phyloP scores from a whole-genome alignment of 345 rosid genomes.

The Euphorbia tirucalli region DNA sequence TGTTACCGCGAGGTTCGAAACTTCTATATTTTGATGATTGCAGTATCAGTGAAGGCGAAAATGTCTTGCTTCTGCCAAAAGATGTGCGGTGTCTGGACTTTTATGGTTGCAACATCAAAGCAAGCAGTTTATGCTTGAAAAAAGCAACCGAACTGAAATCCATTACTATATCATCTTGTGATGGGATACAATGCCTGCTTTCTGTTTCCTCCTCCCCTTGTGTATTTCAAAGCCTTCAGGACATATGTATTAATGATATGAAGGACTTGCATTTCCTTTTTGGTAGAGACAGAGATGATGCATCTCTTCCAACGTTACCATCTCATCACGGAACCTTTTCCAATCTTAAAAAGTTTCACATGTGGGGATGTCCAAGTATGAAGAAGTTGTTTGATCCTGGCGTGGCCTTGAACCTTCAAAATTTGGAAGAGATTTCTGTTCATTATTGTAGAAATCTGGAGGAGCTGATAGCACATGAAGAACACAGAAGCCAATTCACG shows the following conservation, averaged over 20 bases:
- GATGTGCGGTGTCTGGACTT: neutral
- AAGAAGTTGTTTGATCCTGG: slow-evolving; percentile 16
- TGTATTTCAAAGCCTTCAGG: slow-evolving; percentile 1
- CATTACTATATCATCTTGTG: neutral
- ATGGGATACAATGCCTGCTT: neutral
- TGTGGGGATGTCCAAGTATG: neutral
- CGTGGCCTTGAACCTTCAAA: slow-evolving; percentile 16
- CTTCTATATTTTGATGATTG: neutral
- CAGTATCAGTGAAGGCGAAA: neutral
- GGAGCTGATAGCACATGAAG: slow-evolving; percentile 22
- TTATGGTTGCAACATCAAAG: neutral
- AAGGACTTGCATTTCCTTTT: neutral
- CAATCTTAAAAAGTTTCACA: neutral
- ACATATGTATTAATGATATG: neutral
- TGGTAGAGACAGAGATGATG: neutral
- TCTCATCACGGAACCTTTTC: slow-evolving; percentile 7
- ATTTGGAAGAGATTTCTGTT: slow-evolving; percentile 13
- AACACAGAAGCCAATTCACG: neutral
- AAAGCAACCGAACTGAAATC: neutral
- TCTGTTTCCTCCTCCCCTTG: neutral
- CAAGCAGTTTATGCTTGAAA: slow-evolving; percentile 8
- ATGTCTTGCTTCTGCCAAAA: neutral
- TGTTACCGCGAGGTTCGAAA: neutral
- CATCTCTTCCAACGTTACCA: neutral
- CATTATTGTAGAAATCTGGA: neutral